Conservation (phyloP, 441 rosid genomes). For the California macrophylla region DNA sequence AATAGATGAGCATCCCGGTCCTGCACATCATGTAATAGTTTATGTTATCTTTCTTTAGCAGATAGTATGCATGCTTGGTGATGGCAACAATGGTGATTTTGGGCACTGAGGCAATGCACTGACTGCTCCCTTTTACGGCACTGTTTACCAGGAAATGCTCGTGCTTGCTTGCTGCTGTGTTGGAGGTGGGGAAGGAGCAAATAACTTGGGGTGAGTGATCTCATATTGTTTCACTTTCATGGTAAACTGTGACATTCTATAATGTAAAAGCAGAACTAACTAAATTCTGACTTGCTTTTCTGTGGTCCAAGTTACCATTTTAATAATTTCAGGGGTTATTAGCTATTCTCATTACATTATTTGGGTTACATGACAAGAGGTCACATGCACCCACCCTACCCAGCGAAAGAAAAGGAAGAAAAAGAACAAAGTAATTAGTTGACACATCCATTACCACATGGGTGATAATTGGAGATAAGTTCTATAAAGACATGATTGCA, state of each 20-base stretch:
- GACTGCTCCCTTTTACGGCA: neutral
- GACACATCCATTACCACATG: neutral
- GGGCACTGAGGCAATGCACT: neutral
- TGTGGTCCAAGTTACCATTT: neutral
- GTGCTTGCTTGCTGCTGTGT: neutral
- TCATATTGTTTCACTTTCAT: neutral
- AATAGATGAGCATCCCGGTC: constrained; percentile 42
- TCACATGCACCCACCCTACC: neutral
- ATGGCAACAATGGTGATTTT: neutral
- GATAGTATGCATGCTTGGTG: neutral
- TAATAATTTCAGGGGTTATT: too few species aligned
- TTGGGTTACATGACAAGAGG: neutral
- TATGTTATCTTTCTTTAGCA: neutral
- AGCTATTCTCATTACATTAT: neutral
- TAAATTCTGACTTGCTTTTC: neutral
- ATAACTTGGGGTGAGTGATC: neutral
- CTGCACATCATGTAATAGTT: constrained; percentile 11
- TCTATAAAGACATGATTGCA: neutral
- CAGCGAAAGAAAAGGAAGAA: neutral
- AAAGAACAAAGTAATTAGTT: neutral
- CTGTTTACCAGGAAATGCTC: neutral
- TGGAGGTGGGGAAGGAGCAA: neutral
- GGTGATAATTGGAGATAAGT: neutral
- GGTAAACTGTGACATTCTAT: neutral
- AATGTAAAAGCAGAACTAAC: neutral